These are phyloP conservation scores for Xylariaceae sp. DNA, from an alignment of 2,329 filamentous ascomycete species.

Conservation along the genomic window DNA sequence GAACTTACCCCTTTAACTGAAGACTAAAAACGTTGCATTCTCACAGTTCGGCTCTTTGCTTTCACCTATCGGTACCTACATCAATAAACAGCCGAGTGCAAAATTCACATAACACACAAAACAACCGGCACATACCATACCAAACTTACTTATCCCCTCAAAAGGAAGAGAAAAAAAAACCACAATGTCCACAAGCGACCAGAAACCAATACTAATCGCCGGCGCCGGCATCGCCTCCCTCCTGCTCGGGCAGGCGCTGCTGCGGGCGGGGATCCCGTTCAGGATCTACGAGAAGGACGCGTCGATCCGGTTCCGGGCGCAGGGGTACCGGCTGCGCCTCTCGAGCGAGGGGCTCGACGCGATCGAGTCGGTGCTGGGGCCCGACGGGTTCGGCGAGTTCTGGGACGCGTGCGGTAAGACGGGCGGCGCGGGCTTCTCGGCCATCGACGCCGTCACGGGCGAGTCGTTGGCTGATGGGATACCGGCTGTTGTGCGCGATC, in stretches of 20 bases:
- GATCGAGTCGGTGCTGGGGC: slow-evolving; percentile 52
- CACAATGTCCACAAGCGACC: slow-evolving; percentile 10
- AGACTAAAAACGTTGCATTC: too few species aligned
- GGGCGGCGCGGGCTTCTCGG: slow-evolving; percentile 46
- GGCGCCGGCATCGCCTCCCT: slow-evolving; percentile 41
- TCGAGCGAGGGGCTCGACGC: slow-evolving; percentile 40
- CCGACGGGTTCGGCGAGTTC: slow-evolving; percentile 45
- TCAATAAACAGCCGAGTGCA: too few species aligned
- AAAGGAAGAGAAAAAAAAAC: not conserved
- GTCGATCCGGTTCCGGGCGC: slow-evolving; percentile 48
- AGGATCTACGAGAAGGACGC: slow-evolving; percentile 51
- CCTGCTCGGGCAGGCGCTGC: slow-evolving; percentile 39
- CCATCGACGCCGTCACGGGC: slow-evolving; percentile 49
- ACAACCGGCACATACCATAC: too few species aligned
- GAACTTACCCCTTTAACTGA: too few species aligned
- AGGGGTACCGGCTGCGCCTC: slow-evolving; percentile 45
- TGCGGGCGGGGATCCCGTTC: slow-evolving; percentile 41
- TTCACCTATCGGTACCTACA: not conserved
- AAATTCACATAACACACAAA: too few species aligned
- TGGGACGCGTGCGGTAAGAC: slow-evolving; percentile 57
- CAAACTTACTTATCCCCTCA: not conserved
- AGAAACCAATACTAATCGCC: slow-evolving; percentile 37
- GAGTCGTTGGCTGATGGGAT: slow-evolving; percentile 30
- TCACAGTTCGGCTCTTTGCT: too few species aligned
- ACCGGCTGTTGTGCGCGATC: not conserved